Percentiles rank a stretch among this genome's conserved stretches.
These are phyloP conservation scores for Arabidopsis lyrata DNA, from an alignment of 441 rosid genomes.

Conservation along the genomic window DNA sequence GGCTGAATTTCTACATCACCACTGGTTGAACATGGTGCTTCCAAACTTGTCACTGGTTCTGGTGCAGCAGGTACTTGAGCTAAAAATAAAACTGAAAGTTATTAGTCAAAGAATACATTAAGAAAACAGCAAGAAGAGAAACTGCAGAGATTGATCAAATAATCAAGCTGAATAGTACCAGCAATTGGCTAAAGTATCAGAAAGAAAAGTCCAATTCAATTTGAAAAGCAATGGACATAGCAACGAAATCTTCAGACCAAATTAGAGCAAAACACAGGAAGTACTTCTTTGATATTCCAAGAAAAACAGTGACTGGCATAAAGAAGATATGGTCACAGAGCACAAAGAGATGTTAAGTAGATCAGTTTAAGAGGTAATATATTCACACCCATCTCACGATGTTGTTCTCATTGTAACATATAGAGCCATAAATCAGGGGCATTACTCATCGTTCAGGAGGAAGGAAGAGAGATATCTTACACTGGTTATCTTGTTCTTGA, in stretches of 20 bases:
- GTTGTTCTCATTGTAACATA: background rate
- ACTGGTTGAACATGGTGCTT: slow-evolving; percentile 52
- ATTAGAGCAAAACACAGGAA: background rate
- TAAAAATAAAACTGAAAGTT: slow-evolving; percentile 43
- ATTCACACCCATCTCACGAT: background rate
- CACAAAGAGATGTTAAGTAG: slow-evolving; percentile 24
- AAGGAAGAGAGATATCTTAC: slow-evolving; percentile 39
- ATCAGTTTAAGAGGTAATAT: slow-evolving; percentile 8
- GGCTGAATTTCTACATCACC: slow-evolving; percentile 49
- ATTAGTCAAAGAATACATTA: slow-evolving; percentile 11
- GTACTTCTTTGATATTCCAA: background rate
- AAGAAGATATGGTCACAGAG: background rate
- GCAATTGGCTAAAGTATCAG: slow-evolving; percentile 13
- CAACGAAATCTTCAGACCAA: background rate
- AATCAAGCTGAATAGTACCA: slow-evolving; percentile 1
- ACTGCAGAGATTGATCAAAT: background rate
- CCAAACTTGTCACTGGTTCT: slow-evolving; percentile 49
- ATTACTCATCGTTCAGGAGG: background rate
- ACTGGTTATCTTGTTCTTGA: slow-evolving; percentile 53
- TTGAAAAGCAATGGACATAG: background rate
- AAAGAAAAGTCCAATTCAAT: slow-evolving; percentile 3
- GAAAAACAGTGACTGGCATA: slow-evolving; percentile 1
- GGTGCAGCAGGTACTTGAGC: slow-evolving; percentile 47
- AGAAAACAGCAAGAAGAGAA: background rate
- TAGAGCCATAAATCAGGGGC: background rate